A percentile compares a stretch with the other conserved stretches of the same genome.
Conservation (phyloP, 805 yeast genomes). For the Starmerella floricola region DNA sequence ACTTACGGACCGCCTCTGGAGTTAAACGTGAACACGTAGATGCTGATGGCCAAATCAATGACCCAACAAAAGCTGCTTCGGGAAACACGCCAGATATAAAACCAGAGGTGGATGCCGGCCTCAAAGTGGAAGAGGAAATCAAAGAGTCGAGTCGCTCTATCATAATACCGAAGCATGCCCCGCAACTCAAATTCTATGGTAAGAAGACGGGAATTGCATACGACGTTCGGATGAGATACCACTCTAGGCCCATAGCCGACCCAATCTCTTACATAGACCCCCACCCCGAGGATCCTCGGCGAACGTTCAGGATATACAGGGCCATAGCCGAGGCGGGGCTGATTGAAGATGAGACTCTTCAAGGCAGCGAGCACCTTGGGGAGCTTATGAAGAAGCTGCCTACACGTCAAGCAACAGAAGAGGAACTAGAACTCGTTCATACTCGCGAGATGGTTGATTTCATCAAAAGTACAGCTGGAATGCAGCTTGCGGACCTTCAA, state of each 20-base stretch:
- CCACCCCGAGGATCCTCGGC: constrained; percentile 96
- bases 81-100: neutral
- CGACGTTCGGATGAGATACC: constrained; percentile 95
- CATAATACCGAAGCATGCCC: constrained; percentile 27
- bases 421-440: constrained; percentile 80
- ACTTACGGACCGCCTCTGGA: neutral
- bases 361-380: constrained; percentile 66
- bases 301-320: constrained; percentile 88
- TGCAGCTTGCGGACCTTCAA: constrained; percentile 64
- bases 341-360: constrained; percentile 62
- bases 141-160: constrained; percentile 15
- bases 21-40: neutral
- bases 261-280: constrained; percentile 93
- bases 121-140: no score
- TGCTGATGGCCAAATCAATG: neutral
- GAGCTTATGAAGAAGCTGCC: constrained; percentile 81
- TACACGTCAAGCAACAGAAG: constrained; percentile 74
- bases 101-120: no score
- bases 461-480: constrained; percentile 59
- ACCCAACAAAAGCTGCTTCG: neutral
- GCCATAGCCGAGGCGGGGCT: constrained; percentile 89
- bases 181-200: constrained; percentile 53
- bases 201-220: constrained; percentile 83
- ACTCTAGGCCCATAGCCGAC: constrained; percentile 84
- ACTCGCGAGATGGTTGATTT: constrained; percentile 65